Conservation (phyloP, 257 asterid genomes). For the Forsythia viridissima region DNA sequence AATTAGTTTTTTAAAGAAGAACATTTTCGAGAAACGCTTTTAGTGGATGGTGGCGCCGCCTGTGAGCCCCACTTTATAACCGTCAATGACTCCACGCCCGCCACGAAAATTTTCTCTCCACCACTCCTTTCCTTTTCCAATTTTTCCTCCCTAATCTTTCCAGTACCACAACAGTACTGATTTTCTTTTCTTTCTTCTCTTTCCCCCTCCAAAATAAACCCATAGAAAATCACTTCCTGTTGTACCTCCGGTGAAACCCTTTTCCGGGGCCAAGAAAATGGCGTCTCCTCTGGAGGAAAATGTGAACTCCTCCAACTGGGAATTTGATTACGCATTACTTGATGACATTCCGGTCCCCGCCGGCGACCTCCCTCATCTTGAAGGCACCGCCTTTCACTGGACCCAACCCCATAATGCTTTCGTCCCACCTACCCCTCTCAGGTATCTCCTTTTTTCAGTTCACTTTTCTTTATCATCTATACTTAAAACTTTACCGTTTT, state of each 20-base stretch:
- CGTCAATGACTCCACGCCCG: neutral
- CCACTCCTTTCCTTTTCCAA: neutral
- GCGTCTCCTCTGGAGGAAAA: constrained; percentile 33
- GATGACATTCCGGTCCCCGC: constrained; percentile 40
- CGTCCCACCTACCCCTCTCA: constrained; percentile 28
- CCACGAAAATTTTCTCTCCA: constrained; percentile 15
- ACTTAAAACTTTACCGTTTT: no score
- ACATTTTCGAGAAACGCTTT: neutral
- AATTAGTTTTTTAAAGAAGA: neutral
- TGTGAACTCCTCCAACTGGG: constrained; percentile 41
- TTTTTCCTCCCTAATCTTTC: neutral
- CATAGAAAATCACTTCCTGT: neutral
- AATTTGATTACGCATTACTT: constrained; percentile 42
- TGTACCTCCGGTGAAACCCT: neutral
- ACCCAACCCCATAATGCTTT: constrained; percentile 26
- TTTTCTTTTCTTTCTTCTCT: neutral
- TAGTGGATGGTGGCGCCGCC: neutral
- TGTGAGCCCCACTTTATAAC: neutral
- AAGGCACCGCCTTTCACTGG: constrained; percentile 36
- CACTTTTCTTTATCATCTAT: no score
- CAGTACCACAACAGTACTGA: neutral
- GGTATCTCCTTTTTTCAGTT: constrained; percentile 27
- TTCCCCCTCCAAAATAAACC: neutral
- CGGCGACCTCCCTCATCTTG: constrained; percentile 35
- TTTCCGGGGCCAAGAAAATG: constrained; percentile 32